Base-by-base conservation (phyloP, 148 eudicot genomes). In the Polygonum maritimum region DNA sequence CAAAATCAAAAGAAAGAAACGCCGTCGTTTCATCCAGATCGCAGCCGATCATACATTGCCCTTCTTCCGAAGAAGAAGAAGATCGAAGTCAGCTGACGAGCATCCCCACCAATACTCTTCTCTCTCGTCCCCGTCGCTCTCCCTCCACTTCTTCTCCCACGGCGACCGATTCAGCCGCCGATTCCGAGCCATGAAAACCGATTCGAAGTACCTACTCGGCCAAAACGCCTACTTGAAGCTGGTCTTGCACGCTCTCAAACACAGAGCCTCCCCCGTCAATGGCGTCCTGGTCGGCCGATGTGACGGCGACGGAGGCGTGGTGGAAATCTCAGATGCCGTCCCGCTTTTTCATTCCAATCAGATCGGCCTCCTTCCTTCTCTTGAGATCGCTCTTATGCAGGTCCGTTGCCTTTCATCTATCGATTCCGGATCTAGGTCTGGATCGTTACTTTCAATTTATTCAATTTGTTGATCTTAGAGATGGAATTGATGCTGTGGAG, bases 371-470 rank as follows among this genome's bases (percentile, higher is more conserved):
- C 88, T 94, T 14, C 94, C 98, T 75, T 80, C 97, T 40, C 98
- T 94, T 65, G 97, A 94, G 83, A 94, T 94, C 75, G 90, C 97
- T n/a, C 89, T 94, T 45, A 78, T 88, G 72, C 95, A 88, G 93
- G 97, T 93, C 19, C 26, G 78, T 57, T 40, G 57, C 26, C 47
- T 40, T 72, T 65, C 47, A 21, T 35, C 41, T 40, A 41, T 47
- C 6, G 33, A 21, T 15, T n/a, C 1, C 62, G 16, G 22, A 69
- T 80, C 21, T 73, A 41, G 79, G 74, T n/a, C 15, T 16, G 6
- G 57, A 51, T 51, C 57, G 57, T 2, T 51, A 14, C 16, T 1
- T 51, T 19, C 57, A n/a, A 15, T 15, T 51, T n/a, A 26, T 26
- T 26, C 31, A 51, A 51, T 51, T 51, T 51, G n/a, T n/a, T 51